Conservation (phyloP, 208 protist genomes). For the Crithidia mellificae region DNA sequence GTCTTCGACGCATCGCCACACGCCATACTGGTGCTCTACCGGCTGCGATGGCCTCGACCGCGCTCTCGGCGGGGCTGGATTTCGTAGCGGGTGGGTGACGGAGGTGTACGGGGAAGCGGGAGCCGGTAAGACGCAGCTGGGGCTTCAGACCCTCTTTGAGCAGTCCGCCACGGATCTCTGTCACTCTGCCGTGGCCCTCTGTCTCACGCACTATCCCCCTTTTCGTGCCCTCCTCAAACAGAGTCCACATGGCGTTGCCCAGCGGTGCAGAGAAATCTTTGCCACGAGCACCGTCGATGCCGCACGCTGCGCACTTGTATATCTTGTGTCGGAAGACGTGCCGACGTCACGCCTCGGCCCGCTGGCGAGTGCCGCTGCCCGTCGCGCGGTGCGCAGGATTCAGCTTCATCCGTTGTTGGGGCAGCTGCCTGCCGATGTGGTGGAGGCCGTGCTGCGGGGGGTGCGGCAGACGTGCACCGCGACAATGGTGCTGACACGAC, state of each 20-base stretch:
- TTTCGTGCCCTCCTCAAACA: neutral
- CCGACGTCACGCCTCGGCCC: slow-evolving; percentile 36
- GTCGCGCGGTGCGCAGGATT: slow-evolving; percentile 15
- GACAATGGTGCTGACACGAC: slow-evolving; percentile 37
- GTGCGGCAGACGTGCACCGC: slow-evolving; percentile 34
- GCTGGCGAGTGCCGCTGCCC: slow-evolving; percentile 32
- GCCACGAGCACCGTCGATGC: neutral
- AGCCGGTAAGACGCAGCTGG: slow-evolving; percentile 80
- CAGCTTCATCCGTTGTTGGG: slow-evolving; percentile 28
- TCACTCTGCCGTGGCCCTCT: slow-evolving; percentile 14
- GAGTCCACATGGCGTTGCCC: neutral
- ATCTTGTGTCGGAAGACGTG: slow-evolving; percentile 67
- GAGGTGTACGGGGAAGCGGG: slow-evolving; percentile 77
- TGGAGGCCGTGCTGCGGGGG: slow-evolving; percentile 11
- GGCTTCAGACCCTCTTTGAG: slow-evolving; percentile 61
- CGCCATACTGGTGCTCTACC: slow-evolving; percentile 38
- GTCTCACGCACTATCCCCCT: slow-evolving; percentile 6
- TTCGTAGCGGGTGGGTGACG: slow-evolving; percentile 57
- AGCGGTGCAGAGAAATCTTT: slow-evolving; percentile 7
- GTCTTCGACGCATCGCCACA: too few species aligned
- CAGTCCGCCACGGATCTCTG: slow-evolving; percentile 38
- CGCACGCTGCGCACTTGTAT: slow-evolving; percentile 38
- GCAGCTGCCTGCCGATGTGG: slow-evolving; percentile 21
- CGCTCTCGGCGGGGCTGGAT: slow-evolving; percentile 44
- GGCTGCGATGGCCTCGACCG: slow-evolving; percentile 39